Conservation (phyloP, 2,329 filamentous ascomycete genomes). For the Cyphellophora attinorum region DNA sequence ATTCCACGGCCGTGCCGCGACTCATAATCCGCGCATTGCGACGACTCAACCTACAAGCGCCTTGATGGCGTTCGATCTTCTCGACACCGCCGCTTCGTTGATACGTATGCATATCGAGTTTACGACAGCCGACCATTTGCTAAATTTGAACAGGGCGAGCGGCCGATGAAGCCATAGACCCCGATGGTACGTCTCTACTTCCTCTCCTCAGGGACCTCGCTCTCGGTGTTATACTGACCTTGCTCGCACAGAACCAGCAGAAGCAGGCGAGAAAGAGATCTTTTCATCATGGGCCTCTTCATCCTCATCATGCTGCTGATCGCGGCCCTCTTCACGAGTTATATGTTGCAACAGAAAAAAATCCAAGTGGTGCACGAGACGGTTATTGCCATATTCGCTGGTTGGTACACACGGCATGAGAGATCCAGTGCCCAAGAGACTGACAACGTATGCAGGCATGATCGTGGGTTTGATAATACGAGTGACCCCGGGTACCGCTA, state of each 20-base stretch:
- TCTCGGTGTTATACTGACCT: conserved; percentile 4
- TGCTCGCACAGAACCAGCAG: conserved; percentile 47
- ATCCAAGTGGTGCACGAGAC: conserved; percentile 97
- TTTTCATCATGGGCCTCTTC: conserved; percentile 96
- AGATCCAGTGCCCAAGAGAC: background rate
- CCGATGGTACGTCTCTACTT: conserved; percentile 9
- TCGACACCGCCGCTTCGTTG: no score
- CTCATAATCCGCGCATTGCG: no score
- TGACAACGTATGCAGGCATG: conserved; percentile 59
- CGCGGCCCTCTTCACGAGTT: conserved; percentile 90
- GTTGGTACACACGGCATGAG: no score
- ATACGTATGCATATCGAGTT: no score
- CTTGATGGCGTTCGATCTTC: no score
- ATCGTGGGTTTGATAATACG: conserved; percentile 83
- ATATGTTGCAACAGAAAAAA: conserved; percentile 91
- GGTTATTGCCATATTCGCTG: conserved; percentile 94
- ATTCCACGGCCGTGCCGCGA: no score
- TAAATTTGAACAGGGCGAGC: conserved; percentile 8
- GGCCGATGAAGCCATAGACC: conserved; percentile 13
- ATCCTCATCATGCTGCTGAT: conserved; percentile 94
- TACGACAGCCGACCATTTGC: no score
- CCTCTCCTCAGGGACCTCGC: background rate
- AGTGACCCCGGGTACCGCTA: conserved; percentile 68
- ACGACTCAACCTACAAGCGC: no score
- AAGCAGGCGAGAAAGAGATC: conserved; percentile 85